Base-by-base conservation (phyloP, 306 rosid genomes). In the Vigna angularis region DNA sequence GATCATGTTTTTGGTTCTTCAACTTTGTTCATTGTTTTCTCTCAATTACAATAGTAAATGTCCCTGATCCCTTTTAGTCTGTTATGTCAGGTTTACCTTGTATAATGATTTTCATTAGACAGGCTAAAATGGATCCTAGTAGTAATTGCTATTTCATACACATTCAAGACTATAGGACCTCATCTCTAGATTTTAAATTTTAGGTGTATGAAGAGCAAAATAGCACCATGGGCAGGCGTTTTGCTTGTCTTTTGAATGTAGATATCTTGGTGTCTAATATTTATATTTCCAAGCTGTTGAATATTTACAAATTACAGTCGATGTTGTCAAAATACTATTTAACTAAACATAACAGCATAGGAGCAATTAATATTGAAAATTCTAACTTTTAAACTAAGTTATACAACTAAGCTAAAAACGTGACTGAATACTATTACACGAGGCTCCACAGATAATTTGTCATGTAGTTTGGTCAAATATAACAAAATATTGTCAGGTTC, bases 191-290 rank as follows among this genome's bases (percentile, higher is more conserved):
- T 63, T 45, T 28, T 66, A 59, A 20, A 1, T 62, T 79, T 62
- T 59, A 61, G 68, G 51, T 32, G 30, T 59, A 42, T 66, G 77
- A 59, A 9, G 47, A 42, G 10, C 3, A 9, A 36, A 42, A 55
- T 30, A 52, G 50, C 48, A 69, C 22, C 72, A 42, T 30, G 51
- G 49, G 24, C 49, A 40, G 20, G 9, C 53, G 72, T 64, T 65
- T 69, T 69, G 48, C 72, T 44, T 74, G 55, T 53, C 70, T 32
- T 70, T 53, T 42, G 52, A 62, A 16, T 50, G 52, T 24, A 67
- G 22, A 44, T 83, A 61, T 47, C 36, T 64, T 80, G 63, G 61
- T 76, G 66, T 44, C 63, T 44, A 57, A 26, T 42, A 47, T 42
- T 49, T 22, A 76, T 65, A 57, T 58, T 20, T 63, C 47, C 48